These are phyloP conservation scores for Diaporthe humulicola DNA, from an alignment of 2,329 filamentous ascomycete genomes.

Conservation along the genomic window DNA sequence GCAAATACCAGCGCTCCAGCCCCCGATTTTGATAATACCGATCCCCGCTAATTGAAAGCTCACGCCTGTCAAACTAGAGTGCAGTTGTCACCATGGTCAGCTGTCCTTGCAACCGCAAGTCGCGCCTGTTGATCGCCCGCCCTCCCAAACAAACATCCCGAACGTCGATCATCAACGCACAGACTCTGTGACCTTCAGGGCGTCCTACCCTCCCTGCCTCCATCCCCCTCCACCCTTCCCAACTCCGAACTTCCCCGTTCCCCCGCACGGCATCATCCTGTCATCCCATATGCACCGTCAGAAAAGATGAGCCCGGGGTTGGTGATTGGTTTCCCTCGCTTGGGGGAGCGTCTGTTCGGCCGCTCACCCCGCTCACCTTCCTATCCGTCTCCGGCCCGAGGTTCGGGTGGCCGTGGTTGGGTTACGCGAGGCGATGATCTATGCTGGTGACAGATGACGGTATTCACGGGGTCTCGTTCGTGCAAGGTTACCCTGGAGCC, in stretches of 20 bases:
- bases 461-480: not conserved
- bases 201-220: not conserved
- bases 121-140: not conserved
- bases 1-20: not conserved
- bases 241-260: not conserved
- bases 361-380: not conserved
- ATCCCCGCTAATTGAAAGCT: no score
- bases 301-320: not conserved
- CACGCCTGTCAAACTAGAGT: not conserved
- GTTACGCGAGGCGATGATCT: not conserved
- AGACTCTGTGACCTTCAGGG: not conserved
- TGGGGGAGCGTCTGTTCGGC: not conserved
- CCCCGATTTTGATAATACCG: not conserved
- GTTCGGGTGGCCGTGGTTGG: not conserved
- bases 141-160: not conserved
- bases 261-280: not conserved
- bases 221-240: not conserved
- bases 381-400: not conserved
- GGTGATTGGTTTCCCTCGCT: not conserved
- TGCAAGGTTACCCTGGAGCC: not conserved
- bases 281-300: not conserved
- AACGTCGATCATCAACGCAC: slow-evolving; percentile 15
- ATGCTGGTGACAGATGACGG: not conserved
- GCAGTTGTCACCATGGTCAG: not conserved
- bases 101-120: not conserved